phyloP scores from a whole-genome alignment of 768 basidiomycete genomes.

The Clathrus columnatus region DNA sequence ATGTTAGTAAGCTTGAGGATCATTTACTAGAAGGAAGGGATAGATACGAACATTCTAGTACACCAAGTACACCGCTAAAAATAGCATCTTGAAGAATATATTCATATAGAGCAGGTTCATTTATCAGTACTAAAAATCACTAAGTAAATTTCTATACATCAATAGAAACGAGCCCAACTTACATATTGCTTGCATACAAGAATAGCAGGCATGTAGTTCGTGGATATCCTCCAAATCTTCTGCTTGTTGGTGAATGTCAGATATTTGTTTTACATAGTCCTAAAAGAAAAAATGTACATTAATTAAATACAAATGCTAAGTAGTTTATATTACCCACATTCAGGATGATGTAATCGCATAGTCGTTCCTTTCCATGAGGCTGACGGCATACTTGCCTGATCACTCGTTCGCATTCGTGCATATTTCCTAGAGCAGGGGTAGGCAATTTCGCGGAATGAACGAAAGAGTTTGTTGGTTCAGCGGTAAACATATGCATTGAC shows the following conservation, averaged over 20 bases:
- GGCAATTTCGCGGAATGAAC: slow-evolving; percentile 42
- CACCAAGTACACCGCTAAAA: slow-evolving; percentile 88
- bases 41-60: slow-evolving; percentile 80
- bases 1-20: no score
- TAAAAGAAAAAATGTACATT: slow-evolving; percentile 23
- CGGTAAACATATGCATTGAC: slow-evolving; percentile 8
- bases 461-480: neutral
- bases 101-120: slow-evolving; percentile 92
- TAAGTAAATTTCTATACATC: neutral
- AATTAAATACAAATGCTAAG: slow-evolving; percentile 4
- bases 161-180: slow-evolving; percentile 20
- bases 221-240: slow-evolving; percentile 90
- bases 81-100: slow-evolving; percentile 89
- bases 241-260: slow-evolving; percentile 76
- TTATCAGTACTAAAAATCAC: slow-evolving; percentile 68
- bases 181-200: slow-evolving; percentile 93
- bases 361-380: slow-evolving; percentile 66
- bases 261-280: slow-evolving; percentile 84
- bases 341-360: slow-evolving; percentile 82
- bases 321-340: slow-evolving; percentile 48
- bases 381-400: slow-evolving; percentile 70
- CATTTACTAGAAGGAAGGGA: no score
- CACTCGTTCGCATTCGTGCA: slow-evolving; percentile 69
- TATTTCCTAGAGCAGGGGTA: slow-evolving; percentile 64
- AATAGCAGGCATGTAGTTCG: slow-evolving; percentile 84